Conservation (phyloP, 192 early-diverging fungal genomes). For the Podila minutissima region DNA sequence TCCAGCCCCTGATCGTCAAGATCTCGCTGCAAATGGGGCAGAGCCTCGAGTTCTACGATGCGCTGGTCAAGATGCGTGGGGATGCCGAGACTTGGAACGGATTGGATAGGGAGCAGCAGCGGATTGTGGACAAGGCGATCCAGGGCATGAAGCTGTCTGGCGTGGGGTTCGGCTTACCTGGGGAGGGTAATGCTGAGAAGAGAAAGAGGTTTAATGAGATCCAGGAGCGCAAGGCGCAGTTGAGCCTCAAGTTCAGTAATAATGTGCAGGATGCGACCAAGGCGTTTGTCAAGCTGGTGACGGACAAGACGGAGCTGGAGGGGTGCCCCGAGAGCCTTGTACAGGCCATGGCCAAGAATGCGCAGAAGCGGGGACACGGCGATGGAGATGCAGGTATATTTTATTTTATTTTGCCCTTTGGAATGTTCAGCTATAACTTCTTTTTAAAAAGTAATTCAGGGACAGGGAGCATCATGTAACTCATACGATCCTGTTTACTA, state of each 20-base stretch:
- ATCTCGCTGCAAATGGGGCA: slow-evolving; percentile 64
- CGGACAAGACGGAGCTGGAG: slow-evolving; percentile 46
- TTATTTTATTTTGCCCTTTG: not conserved
- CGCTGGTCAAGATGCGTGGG: slow-evolving; percentile 53
- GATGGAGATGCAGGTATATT: slow-evolving; percentile 36
- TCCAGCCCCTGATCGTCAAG: slow-evolving; percentile 62
- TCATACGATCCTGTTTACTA: not conserved
- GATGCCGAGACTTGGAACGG: slow-evolving; percentile 31
- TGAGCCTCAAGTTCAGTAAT: slow-evolving; percentile 61
- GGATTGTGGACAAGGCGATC: slow-evolving; percentile 59
- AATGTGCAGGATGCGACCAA: slow-evolving; percentile 68
- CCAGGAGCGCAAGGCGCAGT: slow-evolving; percentile 56
- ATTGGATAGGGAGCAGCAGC: slow-evolving; percentile 59
- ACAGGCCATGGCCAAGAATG: slow-evolving; percentile 54
- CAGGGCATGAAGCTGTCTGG: slow-evolving; percentile 60
- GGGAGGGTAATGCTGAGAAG: slow-evolving; percentile 59
- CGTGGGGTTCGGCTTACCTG: slow-evolving; percentile 41
- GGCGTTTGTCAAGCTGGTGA: slow-evolving; percentile 56
- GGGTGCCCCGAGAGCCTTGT: slow-evolving; percentile 60
- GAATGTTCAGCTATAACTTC: no score
- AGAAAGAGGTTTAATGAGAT: slow-evolving; percentile 63
- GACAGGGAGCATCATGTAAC: not conserved
- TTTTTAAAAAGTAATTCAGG: not conserved
- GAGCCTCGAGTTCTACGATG: slow-evolving; percentile 63
- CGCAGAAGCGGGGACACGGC: slow-evolving; percentile 43